Evolutionary conservation across 768 basidiomycete species (phyloP).

Genomic region (Crepidotus variabilis): DNA sequence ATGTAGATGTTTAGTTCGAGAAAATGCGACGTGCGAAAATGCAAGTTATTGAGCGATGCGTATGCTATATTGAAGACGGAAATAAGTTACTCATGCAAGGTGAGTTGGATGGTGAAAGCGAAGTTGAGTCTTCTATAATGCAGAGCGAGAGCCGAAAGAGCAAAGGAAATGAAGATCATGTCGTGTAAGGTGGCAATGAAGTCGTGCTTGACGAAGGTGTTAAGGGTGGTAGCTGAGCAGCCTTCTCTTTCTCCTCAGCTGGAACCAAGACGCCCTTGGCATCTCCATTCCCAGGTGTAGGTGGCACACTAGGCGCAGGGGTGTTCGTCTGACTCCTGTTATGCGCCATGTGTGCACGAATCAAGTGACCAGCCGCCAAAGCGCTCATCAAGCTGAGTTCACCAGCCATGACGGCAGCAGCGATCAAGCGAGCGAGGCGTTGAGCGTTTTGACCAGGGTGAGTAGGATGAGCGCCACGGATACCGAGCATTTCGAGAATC

Average conservation of each 20-base stretch:
- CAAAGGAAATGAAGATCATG: conserved; percentile 24
- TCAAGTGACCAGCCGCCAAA: conserved; percentile 91
- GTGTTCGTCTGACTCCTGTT: conserved; percentile 85
- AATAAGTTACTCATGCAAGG: background rate
- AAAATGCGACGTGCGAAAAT: background rate
- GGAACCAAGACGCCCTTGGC: conserved; percentile 3
- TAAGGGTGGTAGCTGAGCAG: conserved; percentile 11
- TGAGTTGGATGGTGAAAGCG: conserved; percentile 23
- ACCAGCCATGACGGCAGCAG: conserved; percentile 94
- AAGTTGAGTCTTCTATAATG: conserved; percentile 33
- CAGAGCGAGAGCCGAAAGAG: conserved; percentile 39
- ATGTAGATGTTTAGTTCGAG: background rate
- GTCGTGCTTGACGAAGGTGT: conserved; percentile 34
- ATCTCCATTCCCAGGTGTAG: conserved; percentile 44
- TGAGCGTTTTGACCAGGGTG: conserved; percentile 89
- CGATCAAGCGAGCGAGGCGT: conserved; percentile 84
- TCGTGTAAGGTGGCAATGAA: conserved; percentile 41
- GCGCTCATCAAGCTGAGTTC: conserved; percentile 91
- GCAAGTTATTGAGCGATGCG: background rate
- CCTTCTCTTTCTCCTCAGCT: conserved; percentile 4
- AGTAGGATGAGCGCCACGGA: conserved; percentile 85
- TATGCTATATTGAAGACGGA: background rate
- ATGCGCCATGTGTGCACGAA: conserved; percentile 89
- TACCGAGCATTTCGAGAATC: conserved; percentile 90
- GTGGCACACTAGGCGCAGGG: conserved; percentile 59